phyloP scores from a whole-genome alignment of 768 basidiomycete species.

The Leucocoprinus sp. region DNA sequence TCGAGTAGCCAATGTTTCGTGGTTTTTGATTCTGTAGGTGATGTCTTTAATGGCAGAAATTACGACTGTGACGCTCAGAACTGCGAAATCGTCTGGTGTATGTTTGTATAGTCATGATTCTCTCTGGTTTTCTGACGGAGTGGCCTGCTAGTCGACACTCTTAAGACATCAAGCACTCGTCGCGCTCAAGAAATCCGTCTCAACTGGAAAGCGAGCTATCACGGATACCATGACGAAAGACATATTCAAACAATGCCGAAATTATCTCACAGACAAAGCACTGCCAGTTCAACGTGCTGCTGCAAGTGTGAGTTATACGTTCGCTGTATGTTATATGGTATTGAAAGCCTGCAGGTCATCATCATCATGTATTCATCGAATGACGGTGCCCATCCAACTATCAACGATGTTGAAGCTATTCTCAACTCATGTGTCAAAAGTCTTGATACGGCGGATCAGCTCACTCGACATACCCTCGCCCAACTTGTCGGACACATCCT shows the following conservation, averaged over 20 bases:
- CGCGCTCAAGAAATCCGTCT: conserved; percentile 73
- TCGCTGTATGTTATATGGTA: background rate
- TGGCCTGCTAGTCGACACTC: conserved; percentile 52
- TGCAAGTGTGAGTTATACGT: conserved; percentile 48
- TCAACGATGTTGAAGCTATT: conserved; percentile 72
- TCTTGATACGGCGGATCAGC: conserved; percentile 76
- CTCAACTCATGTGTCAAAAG: conserved; percentile 59
- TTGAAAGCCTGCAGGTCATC: conserved; percentile 29
- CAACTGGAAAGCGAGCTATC: conserved; percentile 74
- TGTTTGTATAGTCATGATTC: conserved; percentile 20
- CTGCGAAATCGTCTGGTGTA: conserved; percentile 66
- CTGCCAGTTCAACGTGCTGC: conserved; percentile 80
- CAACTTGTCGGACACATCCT: conserved; percentile 80
- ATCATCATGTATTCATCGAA: conserved; percentile 47
- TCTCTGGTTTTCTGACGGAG: background rate
- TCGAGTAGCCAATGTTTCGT: background rate
- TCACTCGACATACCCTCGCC: conserved; percentile 72
- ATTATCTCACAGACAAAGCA: conserved; percentile 72
- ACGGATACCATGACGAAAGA: conserved; percentile 75
- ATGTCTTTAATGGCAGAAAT: conserved; percentile 96
- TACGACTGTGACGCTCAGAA: conserved; percentile 52
- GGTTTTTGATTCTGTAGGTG: conserved; percentile 40
- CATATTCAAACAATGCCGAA: conserved; percentile 74
- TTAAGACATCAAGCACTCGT: conserved; percentile 75
- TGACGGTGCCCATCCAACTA: conserved; percentile 45